These are phyloP conservation scores for Pezizomycotina sp. DNA, from an alignment of 2,329 filamentous ascomycete species.

Conservation along the genomic window DNA sequence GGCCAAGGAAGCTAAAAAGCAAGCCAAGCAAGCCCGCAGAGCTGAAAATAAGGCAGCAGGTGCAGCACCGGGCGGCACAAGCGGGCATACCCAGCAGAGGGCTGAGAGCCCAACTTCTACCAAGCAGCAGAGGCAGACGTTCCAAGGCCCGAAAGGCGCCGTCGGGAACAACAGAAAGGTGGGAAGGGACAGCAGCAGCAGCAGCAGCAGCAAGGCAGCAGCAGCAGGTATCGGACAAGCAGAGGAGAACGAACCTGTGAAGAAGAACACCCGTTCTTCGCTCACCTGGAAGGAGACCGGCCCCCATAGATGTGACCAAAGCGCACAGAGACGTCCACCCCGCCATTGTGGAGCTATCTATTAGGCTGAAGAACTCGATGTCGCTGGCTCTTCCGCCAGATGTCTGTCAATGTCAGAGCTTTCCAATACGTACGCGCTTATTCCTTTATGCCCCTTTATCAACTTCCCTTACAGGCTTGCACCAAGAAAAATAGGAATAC, in stretches of 20 bases:
- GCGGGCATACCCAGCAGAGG: conserved; percentile 28
- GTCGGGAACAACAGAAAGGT: conserved; percentile 23
- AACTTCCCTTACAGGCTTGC: conserved; percentile 5
- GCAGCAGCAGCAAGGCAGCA: conserved; percentile 32
- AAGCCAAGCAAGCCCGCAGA: conserved; percentile 75
- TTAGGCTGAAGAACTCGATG: conserved; percentile 80
- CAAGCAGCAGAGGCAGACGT: conserved; percentile 21
- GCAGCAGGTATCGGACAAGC: conserved; percentile 17
- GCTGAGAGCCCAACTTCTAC: conserved; percentile 27
- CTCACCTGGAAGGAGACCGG: conserved; percentile 34
- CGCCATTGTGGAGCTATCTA: conserved; percentile 63
- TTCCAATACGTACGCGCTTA: conserved; percentile 57
- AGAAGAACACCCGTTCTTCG: conserved; percentile 21
- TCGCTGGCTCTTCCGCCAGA: conserved; percentile 77
- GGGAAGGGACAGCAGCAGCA: conserved; percentile 34
- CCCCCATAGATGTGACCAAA: conserved; percentile 47
- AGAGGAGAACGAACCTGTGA: conserved; percentile 1
- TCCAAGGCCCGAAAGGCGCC: conserved; percentile 15
- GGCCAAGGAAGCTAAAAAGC: conserved; percentile 75
- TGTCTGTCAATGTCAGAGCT: conserved; percentile 73
- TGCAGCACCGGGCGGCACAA: conserved; percentile 29
- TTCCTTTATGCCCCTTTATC: neutral
- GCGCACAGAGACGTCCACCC: conserved; percentile 70
- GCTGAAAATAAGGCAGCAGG: conserved; percentile 50
- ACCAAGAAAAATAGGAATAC: conserved; percentile 1